Conservation (phyloP, 306 rosid species). For the Coriaria nepalensis region DNA sequence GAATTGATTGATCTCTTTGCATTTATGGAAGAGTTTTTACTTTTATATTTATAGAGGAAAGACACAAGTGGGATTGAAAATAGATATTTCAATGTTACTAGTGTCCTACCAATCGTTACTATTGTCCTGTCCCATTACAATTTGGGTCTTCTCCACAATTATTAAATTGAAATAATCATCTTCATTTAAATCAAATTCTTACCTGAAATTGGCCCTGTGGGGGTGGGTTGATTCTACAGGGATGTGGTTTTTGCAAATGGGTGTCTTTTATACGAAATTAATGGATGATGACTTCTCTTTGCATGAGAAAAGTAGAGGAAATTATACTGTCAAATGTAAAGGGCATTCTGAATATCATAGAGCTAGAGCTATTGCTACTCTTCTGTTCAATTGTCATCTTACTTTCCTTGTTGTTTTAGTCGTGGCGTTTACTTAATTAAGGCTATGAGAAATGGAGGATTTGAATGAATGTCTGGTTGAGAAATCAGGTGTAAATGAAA, state of each 20-base stretch:
- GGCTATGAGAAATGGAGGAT: conserved; percentile 18
- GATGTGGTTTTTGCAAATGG: conserved; percentile 82
- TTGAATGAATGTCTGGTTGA: no score
- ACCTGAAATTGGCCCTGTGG: conserved; percentile 48
- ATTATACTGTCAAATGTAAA: conserved; percentile 55
- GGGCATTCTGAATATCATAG: conserved; percentile 68
- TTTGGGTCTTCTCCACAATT: conserved; percentile 43
- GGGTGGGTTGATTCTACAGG: conserved; percentile 61
- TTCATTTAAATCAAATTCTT: conserved; percentile 18
- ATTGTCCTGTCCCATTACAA: conserved; percentile 44
- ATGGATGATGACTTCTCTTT: conserved; percentile 49
- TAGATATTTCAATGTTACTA: conserved; percentile 57
- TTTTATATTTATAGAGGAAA: conserved; percentile 64
- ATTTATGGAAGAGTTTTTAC: conserved; percentile 52
- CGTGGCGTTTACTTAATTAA: conserved; percentile 25
- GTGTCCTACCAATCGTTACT: no score
- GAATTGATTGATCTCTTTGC: conserved; percentile 41
- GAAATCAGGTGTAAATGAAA: no score
- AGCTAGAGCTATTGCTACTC: conserved; percentile 86
- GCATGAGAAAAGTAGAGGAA: conserved; percentile 54
- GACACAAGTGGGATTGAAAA: conserved; percentile 61
- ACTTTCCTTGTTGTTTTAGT: conserved; percentile 40
- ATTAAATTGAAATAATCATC: conserved; percentile 34
- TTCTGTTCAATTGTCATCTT: conserved; percentile 89
- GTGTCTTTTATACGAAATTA: conserved; percentile 38